phyloP scores from a whole-genome alignment of 1,284 basidiomycete genomes.

The Athelia psychrophila region DNA sequence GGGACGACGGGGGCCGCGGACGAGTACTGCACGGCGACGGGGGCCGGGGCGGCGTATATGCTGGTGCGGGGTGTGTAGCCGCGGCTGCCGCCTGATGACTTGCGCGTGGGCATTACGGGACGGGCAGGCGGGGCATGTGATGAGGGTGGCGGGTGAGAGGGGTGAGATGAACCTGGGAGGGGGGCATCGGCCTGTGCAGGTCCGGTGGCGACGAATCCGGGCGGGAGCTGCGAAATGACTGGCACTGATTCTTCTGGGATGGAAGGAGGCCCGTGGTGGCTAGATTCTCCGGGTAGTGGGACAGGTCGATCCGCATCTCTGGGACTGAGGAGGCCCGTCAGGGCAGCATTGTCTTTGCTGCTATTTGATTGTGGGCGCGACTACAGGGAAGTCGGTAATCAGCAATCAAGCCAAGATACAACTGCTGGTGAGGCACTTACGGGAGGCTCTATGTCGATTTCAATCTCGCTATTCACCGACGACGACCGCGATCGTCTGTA shows the following conservation, averaged over 20 bases:
- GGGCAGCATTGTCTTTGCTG: not conserved
- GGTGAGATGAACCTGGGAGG: not conserved
- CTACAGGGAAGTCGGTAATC: not conserved
- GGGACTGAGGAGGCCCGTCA: not conserved
- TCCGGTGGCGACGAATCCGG: not conserved
- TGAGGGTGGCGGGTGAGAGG: not conserved
- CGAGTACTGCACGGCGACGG: not conserved
- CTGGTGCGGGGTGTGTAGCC: not conserved
- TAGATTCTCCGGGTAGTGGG: not conserved
- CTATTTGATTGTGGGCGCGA: constrained; percentile 1
- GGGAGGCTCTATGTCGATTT: not conserved
- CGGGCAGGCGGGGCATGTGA: no score
- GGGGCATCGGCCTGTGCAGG: not conserved
- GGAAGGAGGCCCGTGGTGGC: no score
- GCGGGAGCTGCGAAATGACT: not conserved
- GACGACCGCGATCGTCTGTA: not conserved
- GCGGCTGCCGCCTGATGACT: no score
- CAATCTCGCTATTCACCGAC: not conserved
- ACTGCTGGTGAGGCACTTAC: not conserved
- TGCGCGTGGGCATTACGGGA: no score
- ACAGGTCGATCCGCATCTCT: not conserved
- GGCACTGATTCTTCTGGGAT: no score
- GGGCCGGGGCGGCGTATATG: not conserved
- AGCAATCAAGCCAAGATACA: not conserved
- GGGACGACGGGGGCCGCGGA: not conserved